phyloP scores from a whole-genome alignment of 352 stramenopile species.

The Chrysophaeum taylorii region DNA sequence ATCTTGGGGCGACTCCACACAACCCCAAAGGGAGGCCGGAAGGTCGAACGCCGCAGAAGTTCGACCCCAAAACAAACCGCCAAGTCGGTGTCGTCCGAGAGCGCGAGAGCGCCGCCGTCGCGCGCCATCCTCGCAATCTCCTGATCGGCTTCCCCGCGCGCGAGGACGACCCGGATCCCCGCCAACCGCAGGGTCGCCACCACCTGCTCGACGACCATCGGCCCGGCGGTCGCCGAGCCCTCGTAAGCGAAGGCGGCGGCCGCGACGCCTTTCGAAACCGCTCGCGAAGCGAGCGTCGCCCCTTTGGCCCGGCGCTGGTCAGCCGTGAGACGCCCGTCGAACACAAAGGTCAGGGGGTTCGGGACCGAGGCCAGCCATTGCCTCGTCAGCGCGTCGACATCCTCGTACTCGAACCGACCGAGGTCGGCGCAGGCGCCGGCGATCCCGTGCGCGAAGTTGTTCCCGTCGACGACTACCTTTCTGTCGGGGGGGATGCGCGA shows the following conservation, averaged over 20 bases:
- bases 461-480: background rate
- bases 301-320: background rate
- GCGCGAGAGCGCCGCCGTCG: conserved; percentile 42
- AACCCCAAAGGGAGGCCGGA: conserved; percentile 4
- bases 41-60: conserved; percentile 58
- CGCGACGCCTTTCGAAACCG: background rate
- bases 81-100: conserved; percentile 69
- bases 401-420: background rate
- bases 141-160: conserved; percentile 58
- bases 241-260: background rate
- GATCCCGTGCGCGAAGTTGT: background rate
- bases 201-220: background rate
- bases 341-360: background rate
- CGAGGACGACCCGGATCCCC: conserved; percentile 36
- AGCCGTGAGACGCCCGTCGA: background rate
- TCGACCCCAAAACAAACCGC: conserved; percentile 54
- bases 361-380: background rate
- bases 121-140: conserved; percentile 56
- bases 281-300: background rate
- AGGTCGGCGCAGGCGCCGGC: background rate
- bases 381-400: background rate
- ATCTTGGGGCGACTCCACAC: conserved; percentile 40
- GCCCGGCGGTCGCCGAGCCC: no score
- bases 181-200: background rate
- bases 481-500: no score